Percentiles rank a stretch among this genome's conserved stretches.
Evolutionary conservation across 208 protist species (phyloP).

Genomic region (Trypanosomatidae sp.): DNA sequence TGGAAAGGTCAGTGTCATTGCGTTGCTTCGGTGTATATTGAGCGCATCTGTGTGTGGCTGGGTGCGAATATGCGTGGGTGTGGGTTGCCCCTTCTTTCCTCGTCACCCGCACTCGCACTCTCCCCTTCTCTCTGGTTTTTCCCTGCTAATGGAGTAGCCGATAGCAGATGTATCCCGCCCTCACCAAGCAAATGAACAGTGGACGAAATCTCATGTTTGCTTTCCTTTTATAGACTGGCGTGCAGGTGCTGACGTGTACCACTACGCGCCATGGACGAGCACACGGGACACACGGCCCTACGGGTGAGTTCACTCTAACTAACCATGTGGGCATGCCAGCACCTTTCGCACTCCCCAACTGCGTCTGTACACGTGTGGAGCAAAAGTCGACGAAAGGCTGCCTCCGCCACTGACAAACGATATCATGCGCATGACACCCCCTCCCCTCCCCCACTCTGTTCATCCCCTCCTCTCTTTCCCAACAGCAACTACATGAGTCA

Average conservation of each 20-base stretch:
- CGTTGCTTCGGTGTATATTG: neutral
- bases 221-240: neutral
- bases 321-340: neutral
- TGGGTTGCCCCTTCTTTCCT: neutral
- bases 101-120: neutral
- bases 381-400: neutral
- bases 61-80: neutral
- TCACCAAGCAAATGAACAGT: neutral
- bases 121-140: neutral
- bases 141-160: neutral
- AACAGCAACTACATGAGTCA: neutral
- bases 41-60: neutral
- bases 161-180: neutral
- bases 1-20: neutral
- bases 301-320: neutral
- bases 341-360: neutral
- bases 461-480: conserved; percentile 4
- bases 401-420: neutral
- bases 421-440: neutral
- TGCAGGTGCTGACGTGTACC: neutral
- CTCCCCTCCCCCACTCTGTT: neutral
- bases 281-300: neutral
- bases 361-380: neutral
- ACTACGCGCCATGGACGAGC: neutral
- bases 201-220: neutral